Evolutionary conservation across 176 grass and related monocot species (phyloP).

Genomic region (Triticum turgidum): DNA sequence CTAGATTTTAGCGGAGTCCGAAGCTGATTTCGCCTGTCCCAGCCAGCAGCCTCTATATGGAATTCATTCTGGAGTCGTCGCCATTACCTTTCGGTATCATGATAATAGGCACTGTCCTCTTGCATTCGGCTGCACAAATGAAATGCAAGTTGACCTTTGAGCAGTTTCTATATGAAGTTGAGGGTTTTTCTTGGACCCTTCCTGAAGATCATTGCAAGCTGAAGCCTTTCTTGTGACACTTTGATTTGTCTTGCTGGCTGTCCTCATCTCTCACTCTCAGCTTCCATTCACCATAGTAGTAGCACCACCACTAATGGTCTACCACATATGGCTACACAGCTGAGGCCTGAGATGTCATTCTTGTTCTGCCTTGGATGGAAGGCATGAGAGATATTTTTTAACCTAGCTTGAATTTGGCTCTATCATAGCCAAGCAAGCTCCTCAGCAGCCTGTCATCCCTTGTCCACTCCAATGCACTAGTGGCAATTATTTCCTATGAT

Average conservation of each 20-base stretch:
- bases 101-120: slow-evolving; percentile 1
- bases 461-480: not conserved
- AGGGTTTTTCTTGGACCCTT: slow-evolving; percentile 1
- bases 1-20: not conserved
- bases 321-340: not conserved
- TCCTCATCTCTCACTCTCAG: slow-evolving; percentile 2
- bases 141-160: not conserved
- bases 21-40: slow-evolving; percentile 7
- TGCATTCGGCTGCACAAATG: slow-evolving; percentile 2
- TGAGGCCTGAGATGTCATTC: slow-evolving; percentile 12
- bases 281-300: not conserved
- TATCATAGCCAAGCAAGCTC: slow-evolving; percentile 12
- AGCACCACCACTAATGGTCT: not conserved
- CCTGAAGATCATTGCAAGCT: slow-evolving; percentile 4
- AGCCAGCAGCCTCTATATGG: not conserved
- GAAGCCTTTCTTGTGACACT: not conserved
- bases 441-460: not conserved
- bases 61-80: not conserved
- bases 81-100: not conserved
- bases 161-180: not conserved
- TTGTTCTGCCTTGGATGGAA: not conserved
- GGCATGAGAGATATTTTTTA: not conserved
- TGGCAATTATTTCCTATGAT: slow-evolving; percentile 15
- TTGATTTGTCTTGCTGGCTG: slow-evolving; percentile 11
- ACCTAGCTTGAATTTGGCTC: not conserved